Evolutionary conservation across 257 asterid genomes (phyloP), one percentile per base, ranked within the genome.

Genomic region (Lycium ferocissimum): DNA sequence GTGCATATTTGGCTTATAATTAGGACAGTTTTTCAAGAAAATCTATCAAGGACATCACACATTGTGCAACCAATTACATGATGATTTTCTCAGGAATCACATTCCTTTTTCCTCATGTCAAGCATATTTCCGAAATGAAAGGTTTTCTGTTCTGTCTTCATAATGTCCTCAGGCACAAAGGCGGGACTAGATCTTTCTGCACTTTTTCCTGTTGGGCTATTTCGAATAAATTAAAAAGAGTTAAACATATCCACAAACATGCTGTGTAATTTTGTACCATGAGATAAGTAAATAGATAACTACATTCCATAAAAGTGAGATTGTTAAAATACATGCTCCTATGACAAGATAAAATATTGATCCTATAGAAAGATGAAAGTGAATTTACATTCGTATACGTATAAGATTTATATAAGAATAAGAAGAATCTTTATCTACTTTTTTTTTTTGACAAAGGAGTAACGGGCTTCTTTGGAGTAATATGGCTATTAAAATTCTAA

Each of bases 31-130:
- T 76, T 13, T 54, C 9, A 51, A 76, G 82, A 15, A 76, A 51
- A 51, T 76, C 47, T 1, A 69, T 38, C 7, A 49, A 49, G 81
- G 81, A 76, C 63, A 51, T 51, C 22, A 76, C 81, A 26, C 81
- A 49, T 76, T 22, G 0, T 26, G 18, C 17, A 22, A 76, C 62
- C 81, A 76, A 76, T 76, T 51, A 26, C 14, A 33, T 13, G 14
- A 8, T 76, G 63, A 76, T 76, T 76, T 76, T 76, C 9, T 33
- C 8, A 0, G 63, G 82, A 76, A 76, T 76, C 63, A 49, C 7
- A 76, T 76, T 51, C 81, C 63, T 76, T 76, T 43, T 56, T 76
- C 51, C 13, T 76, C 47, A 51, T 76, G 45, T 14, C 65, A 76
- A 51, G 22, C 65, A 76, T 76, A 76, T 76, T 51, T 22, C 14